phyloP scores from a whole-genome alignment of 2,329 filamentous ascomycete species.

The Colletotrichum liriopes region DNA sequence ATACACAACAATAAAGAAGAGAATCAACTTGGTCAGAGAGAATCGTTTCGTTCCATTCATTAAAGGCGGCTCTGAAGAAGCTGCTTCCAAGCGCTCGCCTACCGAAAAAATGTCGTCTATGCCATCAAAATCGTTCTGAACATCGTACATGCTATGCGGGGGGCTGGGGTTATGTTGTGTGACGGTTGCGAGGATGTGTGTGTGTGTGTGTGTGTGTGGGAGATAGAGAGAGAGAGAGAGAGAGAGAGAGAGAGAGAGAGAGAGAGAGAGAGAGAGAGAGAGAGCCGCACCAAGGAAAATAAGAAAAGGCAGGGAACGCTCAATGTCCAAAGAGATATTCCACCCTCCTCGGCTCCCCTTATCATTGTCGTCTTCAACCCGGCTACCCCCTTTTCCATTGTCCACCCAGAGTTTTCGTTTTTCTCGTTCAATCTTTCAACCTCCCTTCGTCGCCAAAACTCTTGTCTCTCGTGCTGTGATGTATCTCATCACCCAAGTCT shows the following conservation, averaged over 20 bases:
- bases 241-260: no score
- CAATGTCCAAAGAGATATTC: slow-evolving; percentile 26
- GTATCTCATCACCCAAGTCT: background rate
- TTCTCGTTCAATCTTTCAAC: slow-evolving; percentile 10
- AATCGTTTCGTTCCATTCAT: slow-evolving; percentile 7
- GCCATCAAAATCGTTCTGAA: slow-evolving; percentile 27
- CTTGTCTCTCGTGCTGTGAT: slow-evolving; percentile 26
- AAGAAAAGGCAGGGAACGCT: slow-evolving; percentile 27
- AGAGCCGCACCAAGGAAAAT: slow-evolving; percentile 19
- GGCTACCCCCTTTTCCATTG: background rate
- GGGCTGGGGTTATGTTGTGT: background rate
- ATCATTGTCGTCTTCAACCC: slow-evolving; percentile 11
- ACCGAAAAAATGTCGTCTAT: slow-evolving; percentile 26
- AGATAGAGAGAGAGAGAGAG: no score
- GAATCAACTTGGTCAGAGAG: background rate
- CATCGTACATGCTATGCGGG: slow-evolving; percentile 40
- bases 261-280: no score
- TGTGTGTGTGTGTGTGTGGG: no score
- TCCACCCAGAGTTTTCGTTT: background rate
- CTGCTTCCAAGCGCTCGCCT: background rate
- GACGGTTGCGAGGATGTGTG: background rate
- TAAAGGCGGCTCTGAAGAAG: slow-evolving; percentile 11
- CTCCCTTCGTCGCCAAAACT: slow-evolving; percentile 22
- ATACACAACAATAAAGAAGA: background rate
- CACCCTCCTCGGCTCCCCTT: background rate